Evolutionary conservation across 129 eudicot species (phyloP).

Genomic region (Silybum marianum): DNA sequence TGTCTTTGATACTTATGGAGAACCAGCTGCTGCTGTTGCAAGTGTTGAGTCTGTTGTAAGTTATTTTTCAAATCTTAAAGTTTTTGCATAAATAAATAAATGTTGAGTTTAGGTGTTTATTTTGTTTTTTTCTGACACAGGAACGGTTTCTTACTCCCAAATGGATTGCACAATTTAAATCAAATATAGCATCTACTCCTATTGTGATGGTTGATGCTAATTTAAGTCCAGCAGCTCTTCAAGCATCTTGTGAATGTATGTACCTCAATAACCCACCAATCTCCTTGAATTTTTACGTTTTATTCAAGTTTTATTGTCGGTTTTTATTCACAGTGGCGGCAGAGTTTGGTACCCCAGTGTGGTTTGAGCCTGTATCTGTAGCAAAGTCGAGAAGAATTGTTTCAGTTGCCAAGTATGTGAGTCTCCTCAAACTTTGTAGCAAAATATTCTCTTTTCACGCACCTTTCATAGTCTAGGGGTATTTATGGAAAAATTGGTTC

Average conservation of each 20-base stretch:
- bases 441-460: not conserved
- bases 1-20: slow-evolving; percentile 78
- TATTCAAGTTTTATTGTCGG: not conserved
- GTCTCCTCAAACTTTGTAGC: slow-evolving; percentile 27
- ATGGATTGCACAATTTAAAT: slow-evolving; percentile 71
- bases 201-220: slow-evolving; percentile 91
- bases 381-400: slow-evolving; percentile 78
- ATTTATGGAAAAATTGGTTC: not conserved
- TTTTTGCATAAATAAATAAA: not conserved
- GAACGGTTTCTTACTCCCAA: slow-evolving; percentile 75
- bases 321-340: slow-evolving; percentile 66
- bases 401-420: slow-evolving; percentile 81
- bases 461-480: not conserved
- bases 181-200: slow-evolving; percentile 58
- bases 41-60: slow-evolving; percentile 84
- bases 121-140: slow-evolving; percentile 40
- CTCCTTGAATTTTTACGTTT: not conserved
- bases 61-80: slow-evolving; percentile 3
- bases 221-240: slow-evolving; percentile 64
- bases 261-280: not conserved
- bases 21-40: slow-evolving; percentile 89
- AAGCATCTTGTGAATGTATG: slow-evolving; percentile 75
- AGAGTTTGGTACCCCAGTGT: slow-evolving; percentile 71
- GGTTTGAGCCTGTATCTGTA: slow-evolving; percentile 99
- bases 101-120: slow-evolving; percentile 1